Evolutionary conservation across 2,329 filamentous ascomycete species (phyloP).

Genomic region (Stemphylium beticola): DNA sequence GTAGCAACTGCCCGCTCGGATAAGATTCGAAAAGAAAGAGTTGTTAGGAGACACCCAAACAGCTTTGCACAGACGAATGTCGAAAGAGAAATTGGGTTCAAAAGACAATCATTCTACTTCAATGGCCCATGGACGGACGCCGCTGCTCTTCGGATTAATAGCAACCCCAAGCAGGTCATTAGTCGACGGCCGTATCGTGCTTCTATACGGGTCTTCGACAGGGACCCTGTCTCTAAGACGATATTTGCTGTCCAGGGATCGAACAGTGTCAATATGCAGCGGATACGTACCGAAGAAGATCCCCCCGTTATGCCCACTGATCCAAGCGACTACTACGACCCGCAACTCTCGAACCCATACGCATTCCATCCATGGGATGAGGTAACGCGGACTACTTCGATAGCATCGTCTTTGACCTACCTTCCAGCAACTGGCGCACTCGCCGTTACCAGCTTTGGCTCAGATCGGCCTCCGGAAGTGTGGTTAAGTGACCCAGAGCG

Average conservation of each 20-base stretch:
- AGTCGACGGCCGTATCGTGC: slow-evolving; percentile 3
- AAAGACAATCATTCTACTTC: slow-evolving; percentile 23
- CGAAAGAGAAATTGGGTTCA: slow-evolving; percentile 37
- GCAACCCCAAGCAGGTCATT: slow-evolving; percentile 14
- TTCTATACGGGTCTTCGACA: slow-evolving; percentile 35
- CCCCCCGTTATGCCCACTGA: slow-evolving; percentile 9
- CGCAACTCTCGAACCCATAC: slow-evolving; percentile 17
- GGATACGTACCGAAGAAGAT: slow-evolving; percentile 5
- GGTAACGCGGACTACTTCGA: slow-evolving; percentile 31
- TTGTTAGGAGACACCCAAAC: slow-evolving; percentile 26
- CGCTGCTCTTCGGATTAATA: slow-evolving; percentile 24
- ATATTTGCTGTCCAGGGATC: slow-evolving; percentile 35
- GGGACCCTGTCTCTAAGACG: slow-evolving; percentile 29
- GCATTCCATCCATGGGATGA: slow-evolving; percentile 31
- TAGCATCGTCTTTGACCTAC: slow-evolving; percentile 40
- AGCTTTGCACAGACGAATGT: slow-evolving; percentile 27
- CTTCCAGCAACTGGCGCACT: slow-evolving; percentile 37
- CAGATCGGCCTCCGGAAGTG: slow-evolving; percentile 35
- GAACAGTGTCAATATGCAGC: slow-evolving; percentile 27
- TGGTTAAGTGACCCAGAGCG: slow-evolving; percentile 34
- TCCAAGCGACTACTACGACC: not conserved
- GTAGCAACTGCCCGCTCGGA: slow-evolving; percentile 9
- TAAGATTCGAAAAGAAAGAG: slow-evolving; percentile 31
- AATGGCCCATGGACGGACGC: slow-evolving; percentile 36
- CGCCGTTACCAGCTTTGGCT: slow-evolving; percentile 39